phyloP scores from a whole-genome alignment of 2,329 filamentous ascomycete genomes.

The Tolypocladium tundrense region DNA sequence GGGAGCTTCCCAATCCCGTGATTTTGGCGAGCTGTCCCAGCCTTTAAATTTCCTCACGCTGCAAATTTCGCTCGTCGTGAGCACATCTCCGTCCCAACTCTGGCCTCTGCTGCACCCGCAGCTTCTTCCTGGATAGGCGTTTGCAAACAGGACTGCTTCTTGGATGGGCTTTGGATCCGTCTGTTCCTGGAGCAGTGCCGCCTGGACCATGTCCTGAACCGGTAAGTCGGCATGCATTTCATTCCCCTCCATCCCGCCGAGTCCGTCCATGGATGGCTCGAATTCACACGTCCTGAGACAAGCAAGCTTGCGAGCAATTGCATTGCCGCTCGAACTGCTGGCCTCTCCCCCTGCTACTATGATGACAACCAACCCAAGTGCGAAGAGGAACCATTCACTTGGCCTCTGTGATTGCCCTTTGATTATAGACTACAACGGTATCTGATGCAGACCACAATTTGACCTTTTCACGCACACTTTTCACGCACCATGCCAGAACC shows the following conservation, averaged over 20 bases:
- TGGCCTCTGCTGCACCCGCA: neutral
- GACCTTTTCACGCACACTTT: constrained; percentile 6
- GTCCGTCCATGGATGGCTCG: neutral
- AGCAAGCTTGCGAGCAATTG: neutral
- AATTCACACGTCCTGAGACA: neutral
- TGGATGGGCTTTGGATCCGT: neutral
- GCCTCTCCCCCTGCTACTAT: constrained; percentile 22
- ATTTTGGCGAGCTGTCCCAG: neutral
- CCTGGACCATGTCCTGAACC: constrained; percentile 19
- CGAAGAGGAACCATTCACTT: constrained; percentile 51
- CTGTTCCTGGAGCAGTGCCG: constrained; percentile 5
- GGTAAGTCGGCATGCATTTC: constrained; percentile 12
- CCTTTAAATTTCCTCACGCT: neutral
- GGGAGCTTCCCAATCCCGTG: neutral
- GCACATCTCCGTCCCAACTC: neutral
- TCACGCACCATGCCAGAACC: neutral
- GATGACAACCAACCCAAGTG: constrained; percentile 51
- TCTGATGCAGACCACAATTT: constrained; percentile 52
- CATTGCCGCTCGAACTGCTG: neutral
- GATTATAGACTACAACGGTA: constrained; percentile 93
- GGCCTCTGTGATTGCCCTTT: constrained; percentile 53
- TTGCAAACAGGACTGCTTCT: neutral
- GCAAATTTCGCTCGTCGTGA: neutral
- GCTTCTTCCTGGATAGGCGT: neutral
- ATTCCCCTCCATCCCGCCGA: neutral